phyloP scores from a whole-genome alignment of 2,329 filamentous ascomycete genomes.

The Pleomassaria siparia region DNA sequence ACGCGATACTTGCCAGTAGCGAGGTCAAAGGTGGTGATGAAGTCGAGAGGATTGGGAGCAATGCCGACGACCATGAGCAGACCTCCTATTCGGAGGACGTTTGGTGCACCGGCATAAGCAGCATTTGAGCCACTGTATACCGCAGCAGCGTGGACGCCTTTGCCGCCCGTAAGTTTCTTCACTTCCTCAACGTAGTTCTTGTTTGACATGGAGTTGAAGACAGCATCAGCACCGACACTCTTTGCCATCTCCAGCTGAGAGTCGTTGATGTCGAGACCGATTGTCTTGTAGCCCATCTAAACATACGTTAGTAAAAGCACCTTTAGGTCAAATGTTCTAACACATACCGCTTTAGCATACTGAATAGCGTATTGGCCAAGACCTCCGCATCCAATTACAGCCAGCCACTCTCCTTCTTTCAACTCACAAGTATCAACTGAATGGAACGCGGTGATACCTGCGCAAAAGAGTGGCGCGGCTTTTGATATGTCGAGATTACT shows the following conservation, averaged over 20 bases:
- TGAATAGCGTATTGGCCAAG: slow-evolving; percentile 52
- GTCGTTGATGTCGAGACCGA: slow-evolving; percentile 51
- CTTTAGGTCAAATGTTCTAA: background rate
- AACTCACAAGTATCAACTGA: slow-evolving; percentile 36
- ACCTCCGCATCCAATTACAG: slow-evolving; percentile 49
- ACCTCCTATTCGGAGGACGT: slow-evolving; percentile 42
- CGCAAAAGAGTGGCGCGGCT: slow-evolving; percentile 52
- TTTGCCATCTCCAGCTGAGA: slow-evolving; percentile 44
- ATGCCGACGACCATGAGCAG: slow-evolving; percentile 50
- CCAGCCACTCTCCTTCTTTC: slow-evolving; percentile 43
- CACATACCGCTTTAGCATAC: slow-evolving; percentile 47
- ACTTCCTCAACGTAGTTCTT: slow-evolving; percentile 43
- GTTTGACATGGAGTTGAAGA: slow-evolving; percentile 48
- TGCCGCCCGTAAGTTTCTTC: slow-evolving; percentile 44
- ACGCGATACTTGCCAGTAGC: slow-evolving; percentile 45
- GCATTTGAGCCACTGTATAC: slow-evolving; percentile 45
- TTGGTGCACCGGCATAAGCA: slow-evolving; percentile 42
- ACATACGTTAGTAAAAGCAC: background rate
- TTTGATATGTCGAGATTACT: slow-evolving; percentile 37
- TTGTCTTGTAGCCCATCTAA: slow-evolving; percentile 46
- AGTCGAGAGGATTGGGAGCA: slow-evolving; percentile 39
- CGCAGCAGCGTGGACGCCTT: slow-evolving; percentile 46
- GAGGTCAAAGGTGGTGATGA: slow-evolving; percentile 44
- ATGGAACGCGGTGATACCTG: slow-evolving; percentile 50
- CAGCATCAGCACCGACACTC: slow-evolving; percentile 45